phyloP scores from a whole-genome alignment of 2,329 filamentous ascomycete species.

The Fusarium sp. region DNA sequence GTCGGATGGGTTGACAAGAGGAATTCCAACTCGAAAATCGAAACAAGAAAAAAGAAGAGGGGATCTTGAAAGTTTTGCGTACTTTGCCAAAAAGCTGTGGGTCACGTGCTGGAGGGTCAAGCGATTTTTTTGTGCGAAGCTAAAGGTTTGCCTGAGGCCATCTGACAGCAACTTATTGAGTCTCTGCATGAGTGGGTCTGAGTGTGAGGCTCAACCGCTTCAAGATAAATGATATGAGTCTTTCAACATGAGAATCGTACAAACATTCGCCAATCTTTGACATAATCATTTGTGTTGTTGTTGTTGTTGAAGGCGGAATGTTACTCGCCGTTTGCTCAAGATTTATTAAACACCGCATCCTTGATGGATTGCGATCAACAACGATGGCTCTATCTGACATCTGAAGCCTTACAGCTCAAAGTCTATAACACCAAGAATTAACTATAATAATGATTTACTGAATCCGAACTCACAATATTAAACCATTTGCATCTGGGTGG shows the following conservation, averaged over 20 bases:
- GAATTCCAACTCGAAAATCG: conserved; percentile 21
- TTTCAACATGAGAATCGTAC: too few species aligned
- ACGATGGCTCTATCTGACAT: not conserved
- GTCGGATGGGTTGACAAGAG: conserved; percentile 49
- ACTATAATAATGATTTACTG: not conserved
- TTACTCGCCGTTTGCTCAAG: not conserved
- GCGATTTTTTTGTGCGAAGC: conserved; percentile 20
- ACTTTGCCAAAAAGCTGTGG: conserved; percentile 33
- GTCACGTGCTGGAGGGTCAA: conserved; percentile 52
- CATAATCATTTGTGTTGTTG: not conserved
- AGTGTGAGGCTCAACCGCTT: not conserved
- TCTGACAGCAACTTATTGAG: not conserved
- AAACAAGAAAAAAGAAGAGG: conserved; percentile 17
- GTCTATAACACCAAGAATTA: too few species aligned
- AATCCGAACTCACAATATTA: not conserved
- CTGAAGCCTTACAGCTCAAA: not conserved
- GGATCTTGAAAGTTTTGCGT: conserved; percentile 42
- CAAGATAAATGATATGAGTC: not conserved
- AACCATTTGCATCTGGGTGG: not conserved
- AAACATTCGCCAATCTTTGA: not conserved
- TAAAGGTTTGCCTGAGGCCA: conserved; percentile 1
- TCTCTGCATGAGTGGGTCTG: not conserved
- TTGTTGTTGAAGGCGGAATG: too few species aligned
- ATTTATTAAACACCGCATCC: not conserved
- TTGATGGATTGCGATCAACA: not conserved